Conservation (phyloP, 257 asterid genomes). For the Rehmannia glutinosa region DNA sequence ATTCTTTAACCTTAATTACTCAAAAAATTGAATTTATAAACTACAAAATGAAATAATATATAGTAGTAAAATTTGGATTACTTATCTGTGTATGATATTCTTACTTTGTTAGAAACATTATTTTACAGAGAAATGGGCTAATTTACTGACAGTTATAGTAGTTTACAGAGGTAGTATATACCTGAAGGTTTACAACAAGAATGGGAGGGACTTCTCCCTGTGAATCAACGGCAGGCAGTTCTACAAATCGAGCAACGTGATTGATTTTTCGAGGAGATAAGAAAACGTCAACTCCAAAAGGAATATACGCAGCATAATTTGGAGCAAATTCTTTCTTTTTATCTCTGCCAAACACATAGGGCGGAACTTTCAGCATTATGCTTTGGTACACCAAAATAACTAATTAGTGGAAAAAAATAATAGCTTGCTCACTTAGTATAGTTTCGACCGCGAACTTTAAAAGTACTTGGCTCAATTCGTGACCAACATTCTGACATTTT, state of each 20-base stretch:
- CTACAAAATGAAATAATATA: too few relatives aligned
- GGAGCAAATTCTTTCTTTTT: constrained; percentile 81
- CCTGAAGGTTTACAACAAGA: constrained; percentile 96
- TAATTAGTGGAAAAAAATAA: not conserved
- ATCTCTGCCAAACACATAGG: constrained; percentile 54
- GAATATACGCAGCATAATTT: constrained; percentile 65
- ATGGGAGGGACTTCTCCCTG: constrained; percentile 64
- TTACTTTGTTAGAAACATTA: too few relatives aligned
- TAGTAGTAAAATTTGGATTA: too few relatives aligned
- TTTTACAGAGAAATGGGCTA: too few relatives aligned
- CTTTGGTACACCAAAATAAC: not conserved
- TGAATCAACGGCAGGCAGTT: constrained; percentile 70
- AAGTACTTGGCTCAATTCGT: constrained; percentile 55
- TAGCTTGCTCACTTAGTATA: constrained; percentile 52
- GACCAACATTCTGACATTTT: constrained; percentile 72
- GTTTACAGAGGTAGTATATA: constrained; percentile 9
- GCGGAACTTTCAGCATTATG: not conserved
- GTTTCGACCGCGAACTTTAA: constrained; percentile 75
- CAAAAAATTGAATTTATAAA: not conserved
- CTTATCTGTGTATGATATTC: too few relatives aligned
- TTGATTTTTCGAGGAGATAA: constrained; percentile 74
- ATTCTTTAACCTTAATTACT: not conserved
- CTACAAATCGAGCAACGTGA: constrained; percentile 82
- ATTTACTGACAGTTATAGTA: too few relatives aligned
- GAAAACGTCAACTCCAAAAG: constrained; percentile 87